Conservation (phyloP, 176 grass and related monocot genomes). For the Juncus inflexus region DNA sequence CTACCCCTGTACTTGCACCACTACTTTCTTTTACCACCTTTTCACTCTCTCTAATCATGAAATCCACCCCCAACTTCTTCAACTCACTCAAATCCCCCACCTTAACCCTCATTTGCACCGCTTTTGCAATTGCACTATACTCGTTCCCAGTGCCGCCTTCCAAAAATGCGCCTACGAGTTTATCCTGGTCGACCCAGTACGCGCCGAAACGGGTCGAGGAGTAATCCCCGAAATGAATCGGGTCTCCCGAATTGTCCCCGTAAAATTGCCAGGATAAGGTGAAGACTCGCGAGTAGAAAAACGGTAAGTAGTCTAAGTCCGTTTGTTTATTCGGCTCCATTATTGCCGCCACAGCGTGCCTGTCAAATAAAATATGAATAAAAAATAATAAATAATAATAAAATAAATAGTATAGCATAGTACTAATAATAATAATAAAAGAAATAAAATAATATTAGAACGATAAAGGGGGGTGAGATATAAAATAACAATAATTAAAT, state of each 20-base stretch:
- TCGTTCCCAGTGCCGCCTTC: slow-evolving; percentile 77
- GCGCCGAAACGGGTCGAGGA: slow-evolving; percentile 53
- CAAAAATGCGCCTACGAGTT: slow-evolving; percentile 66
- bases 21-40: slow-evolving; percentile 34
- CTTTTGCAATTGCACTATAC: slow-evolving; percentile 50
- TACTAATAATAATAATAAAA: too few relatives aligned
- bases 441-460: too few relatives aligned
- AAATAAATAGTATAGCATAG: background rate
- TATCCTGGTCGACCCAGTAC: slow-evolving; percentile 63
- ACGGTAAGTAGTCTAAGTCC: slow-evolving; percentile 78
- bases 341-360: slow-evolving; percentile 79
- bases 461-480: background rate
- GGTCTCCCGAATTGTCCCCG: slow-evolving; percentile 76
- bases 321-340: slow-evolving; percentile 51
- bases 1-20: slow-evolving; percentile 16
- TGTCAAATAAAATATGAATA: slow-evolving; percentile 13
- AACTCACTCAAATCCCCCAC: slow-evolving; percentile 51
- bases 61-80: slow-evolving; percentile 50
- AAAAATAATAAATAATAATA: background rate
- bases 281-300: slow-evolving; percentile 98
- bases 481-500: background rate
- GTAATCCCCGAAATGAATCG: slow-evolving; percentile 73
- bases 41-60: slow-evolving; percentile 62
- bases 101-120: slow-evolving; percentile 38
- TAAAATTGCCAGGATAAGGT: slow-evolving; percentile 93